Conservation (phyloP, 2,329 filamentous ascomycete species). For the Aspergillus fructus region DNA sequence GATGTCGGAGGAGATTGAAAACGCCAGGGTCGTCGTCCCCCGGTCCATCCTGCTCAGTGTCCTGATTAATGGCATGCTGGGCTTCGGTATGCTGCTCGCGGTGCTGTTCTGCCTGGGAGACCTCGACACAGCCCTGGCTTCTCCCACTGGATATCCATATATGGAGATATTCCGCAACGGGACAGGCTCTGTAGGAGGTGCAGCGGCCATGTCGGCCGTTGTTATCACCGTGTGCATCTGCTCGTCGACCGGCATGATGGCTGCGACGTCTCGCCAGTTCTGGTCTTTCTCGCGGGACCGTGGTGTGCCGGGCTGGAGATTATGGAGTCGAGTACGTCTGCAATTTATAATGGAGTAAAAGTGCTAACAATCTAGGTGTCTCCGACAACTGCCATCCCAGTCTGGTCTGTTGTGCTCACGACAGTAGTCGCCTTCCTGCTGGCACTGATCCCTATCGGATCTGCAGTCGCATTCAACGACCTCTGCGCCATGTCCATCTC, state of each 20-base stretch:
- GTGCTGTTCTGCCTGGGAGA: conserved; percentile 41
- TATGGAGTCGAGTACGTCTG: conserved; percentile 13
- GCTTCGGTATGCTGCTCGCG: conserved; percentile 40
- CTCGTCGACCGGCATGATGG: conserved; percentile 34
- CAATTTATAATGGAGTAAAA: too few relatives aligned
- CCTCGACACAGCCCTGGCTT: conserved; percentile 26
- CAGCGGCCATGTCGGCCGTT: conserved; percentile 26
- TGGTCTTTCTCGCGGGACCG: conserved; percentile 31
- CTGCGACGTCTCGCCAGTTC: conserved; percentile 47
- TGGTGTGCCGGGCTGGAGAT: conserved; percentile 28
- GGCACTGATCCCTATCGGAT: conserved; percentile 35
- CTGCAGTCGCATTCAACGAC: conserved; percentile 31
- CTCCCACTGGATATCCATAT: conserved; percentile 36
- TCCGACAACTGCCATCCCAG: conserved; percentile 25
- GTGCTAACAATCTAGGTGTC: conserved; percentile 17
- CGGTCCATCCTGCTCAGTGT: conserved; percentile 37
- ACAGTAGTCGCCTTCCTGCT: conserved; percentile 29
- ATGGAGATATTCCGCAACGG: conserved; percentile 37
- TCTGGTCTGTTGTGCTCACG: conserved; percentile 25
- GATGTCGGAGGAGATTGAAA: conserved; percentile 42
- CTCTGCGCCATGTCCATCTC: conserved; percentile 35
- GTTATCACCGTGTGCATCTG: conserved; percentile 31
- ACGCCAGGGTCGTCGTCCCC: conserved; percentile 38
- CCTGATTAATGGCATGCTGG: conserved; percentile 38
- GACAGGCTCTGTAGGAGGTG: conserved; percentile 27